These are phyloP conservation scores for Sambucus nigra DNA, from an alignment of 129 eudicot genomes.

Conservation along the genomic window DNA sequence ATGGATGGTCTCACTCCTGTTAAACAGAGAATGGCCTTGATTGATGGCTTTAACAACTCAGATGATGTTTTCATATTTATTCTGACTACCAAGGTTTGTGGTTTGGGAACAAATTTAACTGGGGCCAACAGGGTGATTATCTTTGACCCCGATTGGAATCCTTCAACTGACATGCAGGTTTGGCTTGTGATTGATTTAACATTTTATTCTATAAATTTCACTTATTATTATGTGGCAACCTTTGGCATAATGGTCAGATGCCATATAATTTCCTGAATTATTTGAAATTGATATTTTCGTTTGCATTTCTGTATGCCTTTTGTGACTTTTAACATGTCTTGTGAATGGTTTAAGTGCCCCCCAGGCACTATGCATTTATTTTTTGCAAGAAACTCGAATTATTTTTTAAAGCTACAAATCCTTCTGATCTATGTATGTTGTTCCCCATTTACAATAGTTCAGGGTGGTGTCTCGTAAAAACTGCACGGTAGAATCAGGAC, in stretches of 20 bases:
- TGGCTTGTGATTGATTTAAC: slow-evolving; percentile 9
- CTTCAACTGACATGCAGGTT: slow-evolving; percentile 97
- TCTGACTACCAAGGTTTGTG: slow-evolving; percentile 94
- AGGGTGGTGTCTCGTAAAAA: too few species aligned
- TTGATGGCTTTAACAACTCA: slow-evolving; percentile 80
- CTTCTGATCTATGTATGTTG: too few species aligned
- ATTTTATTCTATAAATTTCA: neutral
- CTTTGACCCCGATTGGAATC: slow-evolving; percentile 99
- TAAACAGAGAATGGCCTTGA: slow-evolving; percentile 71
- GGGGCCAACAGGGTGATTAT: slow-evolving; percentile 96
- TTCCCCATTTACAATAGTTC: too few species aligned
- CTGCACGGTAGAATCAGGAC: too few species aligned
- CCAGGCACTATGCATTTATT: too few species aligned
- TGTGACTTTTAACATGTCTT: too few species aligned
- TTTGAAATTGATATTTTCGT: neutral
- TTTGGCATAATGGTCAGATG: neutral
- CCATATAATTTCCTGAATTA: slow-evolving; percentile 1
- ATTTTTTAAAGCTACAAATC: too few species aligned
- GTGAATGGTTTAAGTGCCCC: too few species aligned
- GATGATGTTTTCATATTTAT: slow-evolving; percentile 73
- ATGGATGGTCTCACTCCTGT: slow-evolving; percentile 95
- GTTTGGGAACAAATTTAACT: slow-evolving; percentile 85
- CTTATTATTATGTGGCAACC: neutral
- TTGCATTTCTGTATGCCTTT: too few species aligned
- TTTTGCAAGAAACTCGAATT: too few species aligned